Evolutionary conservation across 495 filamentous ascomycete species (phyloP).

Genomic region (Penicillium cinerascens): DNA sequence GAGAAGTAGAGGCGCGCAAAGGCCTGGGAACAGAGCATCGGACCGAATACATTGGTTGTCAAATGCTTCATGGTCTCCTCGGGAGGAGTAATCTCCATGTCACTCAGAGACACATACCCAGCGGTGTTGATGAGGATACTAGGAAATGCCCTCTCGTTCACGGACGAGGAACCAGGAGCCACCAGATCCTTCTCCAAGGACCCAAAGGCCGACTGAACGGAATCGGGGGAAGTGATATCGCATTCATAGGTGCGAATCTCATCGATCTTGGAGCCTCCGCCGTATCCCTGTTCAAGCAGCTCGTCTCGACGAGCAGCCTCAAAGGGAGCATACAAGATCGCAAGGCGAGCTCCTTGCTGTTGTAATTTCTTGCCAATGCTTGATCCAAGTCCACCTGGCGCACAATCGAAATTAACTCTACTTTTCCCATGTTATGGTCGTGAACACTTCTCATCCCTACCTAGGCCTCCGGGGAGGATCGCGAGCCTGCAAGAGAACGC

Average conservation of each 20-base stretch:
- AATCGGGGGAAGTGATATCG: slow-evolving; percentile 39
- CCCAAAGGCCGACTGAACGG: slow-evolving; percentile 32
- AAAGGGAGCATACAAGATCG: slow-evolving; percentile 42
- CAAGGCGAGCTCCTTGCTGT: slow-evolving; percentile 34
- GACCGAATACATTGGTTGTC: slow-evolving; percentile 34
- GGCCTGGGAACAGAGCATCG: slow-evolving; percentile 43
- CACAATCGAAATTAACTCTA: slow-evolving; percentile 2
- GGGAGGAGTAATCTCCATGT: slow-evolving; percentile 36
- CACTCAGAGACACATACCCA: slow-evolving; percentile 41
- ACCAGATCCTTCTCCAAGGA: slow-evolving; percentile 21
- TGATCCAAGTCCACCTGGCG: slow-evolving; percentile 37
- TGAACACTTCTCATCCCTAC: slow-evolving; percentile 20
- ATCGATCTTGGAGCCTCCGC: slow-evolving; percentile 7
- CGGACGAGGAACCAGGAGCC: slow-evolving; percentile 10
- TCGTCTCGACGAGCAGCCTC: slow-evolving; percentile 35
- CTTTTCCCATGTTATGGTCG: neutral
- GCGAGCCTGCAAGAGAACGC: slow-evolving; percentile 34
- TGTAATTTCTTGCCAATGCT: slow-evolving; percentile 38
- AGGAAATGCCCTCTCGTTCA: slow-evolving; percentile 21
- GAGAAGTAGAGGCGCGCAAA: slow-evolving; percentile 38
- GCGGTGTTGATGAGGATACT: slow-evolving; percentile 42
- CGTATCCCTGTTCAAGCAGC: slow-evolving; percentile 32
- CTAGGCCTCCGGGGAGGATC: slow-evolving; percentile 39
- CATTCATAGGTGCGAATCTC: slow-evolving; percentile 39
- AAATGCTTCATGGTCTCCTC: slow-evolving; percentile 41